Conservation (phyloP, 2,329 filamentous ascomycete genomes). For the Exophiala bonariae region DNA sequence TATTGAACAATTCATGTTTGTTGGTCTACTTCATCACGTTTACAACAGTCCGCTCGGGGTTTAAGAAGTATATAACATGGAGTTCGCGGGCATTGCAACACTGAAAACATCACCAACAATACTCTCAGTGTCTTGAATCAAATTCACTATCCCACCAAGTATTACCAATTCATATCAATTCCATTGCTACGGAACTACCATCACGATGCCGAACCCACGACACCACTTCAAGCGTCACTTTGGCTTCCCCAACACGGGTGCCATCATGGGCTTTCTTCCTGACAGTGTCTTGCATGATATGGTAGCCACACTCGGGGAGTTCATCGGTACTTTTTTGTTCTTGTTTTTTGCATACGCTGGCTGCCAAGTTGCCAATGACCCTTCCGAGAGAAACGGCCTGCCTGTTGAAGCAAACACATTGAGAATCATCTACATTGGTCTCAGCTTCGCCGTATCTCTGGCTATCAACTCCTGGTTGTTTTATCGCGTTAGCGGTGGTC, state of each 20-base stretch:
- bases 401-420: conserved; percentile 7
- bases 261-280: conserved; percentile 15
- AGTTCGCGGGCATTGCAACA: not conserved
- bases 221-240: conserved; percentile 1
- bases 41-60: too few species aligned
- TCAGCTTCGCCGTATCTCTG: conserved; percentile 47
- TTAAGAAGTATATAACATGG: not conserved
- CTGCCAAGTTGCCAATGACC: conserved; percentile 46
- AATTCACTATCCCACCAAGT: not conserved
- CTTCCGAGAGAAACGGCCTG: conserved; percentile 18
- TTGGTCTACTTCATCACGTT: too few species aligned
- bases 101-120: not conserved
- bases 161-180: not conserved
- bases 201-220: not conserved
- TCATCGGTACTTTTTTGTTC: conserved; percentile 54
- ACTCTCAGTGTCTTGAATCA: not conserved
- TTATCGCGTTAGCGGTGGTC: conserved; percentile 51
- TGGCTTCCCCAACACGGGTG: not conserved
- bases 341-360: conserved; percentile 51
- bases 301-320: conserved; percentile 49
- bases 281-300: conserved; percentile 30
- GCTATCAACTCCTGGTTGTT: conserved; percentile 56
- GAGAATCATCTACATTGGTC: conserved; percentile 25
- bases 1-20: too few species aligned
- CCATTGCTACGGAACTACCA: not conserved